Evolutionary conservation across 1,139 yeast genomes (phyloP), one percentile per base, ranked within the genome.

Genomic region (Yamadazyma atmosphaerica): DNA sequence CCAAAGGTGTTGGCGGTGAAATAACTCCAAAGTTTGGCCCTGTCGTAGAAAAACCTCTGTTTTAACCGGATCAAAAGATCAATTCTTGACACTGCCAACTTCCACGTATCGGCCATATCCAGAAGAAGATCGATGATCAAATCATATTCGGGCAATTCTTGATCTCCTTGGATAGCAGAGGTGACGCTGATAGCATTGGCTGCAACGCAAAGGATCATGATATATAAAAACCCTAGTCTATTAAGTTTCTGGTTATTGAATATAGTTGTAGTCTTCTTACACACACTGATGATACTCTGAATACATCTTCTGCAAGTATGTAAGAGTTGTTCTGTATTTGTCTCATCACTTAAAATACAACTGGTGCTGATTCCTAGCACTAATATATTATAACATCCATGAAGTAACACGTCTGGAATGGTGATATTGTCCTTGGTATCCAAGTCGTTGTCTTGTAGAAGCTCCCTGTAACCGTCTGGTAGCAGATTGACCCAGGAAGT

Each of bases 371-470:
- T 23, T 2, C 29, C 28, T 4, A 39, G 24, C n/a, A 26, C 13
- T 18, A 28, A 34, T 25, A 36, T 16, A 21, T 39, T 30, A 29
- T 39, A 39, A 16, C 35, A 10, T 3, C 34, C 22, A 14, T 39
- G 37, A 4, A 39, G 29, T 3, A 39, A 30, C 4, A 39, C 22
- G 16, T 39, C 42, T 3, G 28, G 39, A 12, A 34, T 21, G n/a
- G 38, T 34, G 12, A 39, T 21, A n/a, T 35, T 36, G 16, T 36
- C 37, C 21, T 28, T 34, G 23, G 33, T 36, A 9, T 32, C 26
- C n/a, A 32, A 23, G 27, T 33, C 35, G 9, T 37, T 30, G 8
- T 30, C 29, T 12, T 19, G 22, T 12, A 39, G 14, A 23, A 36
- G 37, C 5, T 18, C 16, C 7, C 30, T 13, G 16, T 36, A 39